phyloP scores from a whole-genome alignment of 768 basidiomycete species.

The Lenzites betulinus region DNA sequence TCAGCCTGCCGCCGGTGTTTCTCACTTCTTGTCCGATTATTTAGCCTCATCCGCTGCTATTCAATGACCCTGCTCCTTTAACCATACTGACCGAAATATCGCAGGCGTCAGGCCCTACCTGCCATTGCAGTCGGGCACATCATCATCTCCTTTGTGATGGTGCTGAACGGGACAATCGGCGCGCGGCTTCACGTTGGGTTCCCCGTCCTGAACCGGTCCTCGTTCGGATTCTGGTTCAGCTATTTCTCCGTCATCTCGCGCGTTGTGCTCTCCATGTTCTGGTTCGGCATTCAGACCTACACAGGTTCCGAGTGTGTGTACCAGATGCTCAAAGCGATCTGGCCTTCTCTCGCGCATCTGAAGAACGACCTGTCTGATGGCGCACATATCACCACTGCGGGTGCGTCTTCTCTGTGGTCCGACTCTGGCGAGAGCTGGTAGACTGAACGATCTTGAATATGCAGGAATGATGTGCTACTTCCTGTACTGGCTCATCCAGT shows the following conservation, averaged over 20 bases:
- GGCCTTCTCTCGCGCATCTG: slow-evolving; percentile 68
- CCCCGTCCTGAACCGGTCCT: slow-evolving; percentile 78
- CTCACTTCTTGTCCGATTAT: too few species aligned
- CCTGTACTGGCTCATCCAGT: slow-evolving; percentile 71
- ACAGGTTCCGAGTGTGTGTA: slow-evolving; percentile 72
- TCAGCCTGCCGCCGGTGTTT: too few species aligned
- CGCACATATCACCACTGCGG: slow-evolving; percentile 62
- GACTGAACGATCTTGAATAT: not conserved
- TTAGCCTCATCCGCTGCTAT: too few species aligned
- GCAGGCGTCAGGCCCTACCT: slow-evolving; percentile 63
- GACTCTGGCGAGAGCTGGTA: not conserved
- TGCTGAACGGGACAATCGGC: slow-evolving; percentile 77
- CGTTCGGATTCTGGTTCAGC: slow-evolving; percentile 88
- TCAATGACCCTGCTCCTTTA: not conserved
- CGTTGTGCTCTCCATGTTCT: slow-evolving; percentile 75
- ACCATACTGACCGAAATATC: not conserved
- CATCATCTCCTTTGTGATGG: slow-evolving; percentile 72
- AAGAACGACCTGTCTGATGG: slow-evolving; percentile 62
- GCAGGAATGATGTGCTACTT: slow-evolving; percentile 72
- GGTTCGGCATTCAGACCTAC: slow-evolving; percentile 72
- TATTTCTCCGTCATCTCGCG: slow-evolving; percentile 84
- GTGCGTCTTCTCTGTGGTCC: slow-evolving; percentile 35
- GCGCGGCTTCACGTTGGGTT: slow-evolving; percentile 79
- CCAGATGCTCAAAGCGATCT: slow-evolving; percentile 83
- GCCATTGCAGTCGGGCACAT: slow-evolving; percentile 74